Evolutionary conservation across 2,329 filamentous ascomycete genomes (phyloP), one percentile per base, ranked within the genome.

Genomic region (Elsinoe necatrix): DNA sequence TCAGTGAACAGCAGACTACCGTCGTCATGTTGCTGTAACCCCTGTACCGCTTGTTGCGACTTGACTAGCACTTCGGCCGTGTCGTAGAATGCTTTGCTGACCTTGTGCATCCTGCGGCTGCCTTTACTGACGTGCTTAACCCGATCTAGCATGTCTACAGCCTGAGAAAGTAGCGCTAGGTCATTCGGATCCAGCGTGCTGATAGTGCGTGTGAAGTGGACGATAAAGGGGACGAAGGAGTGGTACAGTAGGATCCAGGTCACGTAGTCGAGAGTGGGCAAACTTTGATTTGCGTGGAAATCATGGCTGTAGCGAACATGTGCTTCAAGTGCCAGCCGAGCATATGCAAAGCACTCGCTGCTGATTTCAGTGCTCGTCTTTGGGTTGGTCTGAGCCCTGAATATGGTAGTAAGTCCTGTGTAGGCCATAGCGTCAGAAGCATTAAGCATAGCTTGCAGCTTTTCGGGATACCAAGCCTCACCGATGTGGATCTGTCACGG

Each of bases 211-310:
- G 59, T 60, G 20, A 61, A 61, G 11, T 60, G 54, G 5, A 61
- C 51, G 2, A 58, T 56, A 12, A 58, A 61, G 0, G 60, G 60
- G 6, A 59, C 59, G 21, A 61, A 61, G 0, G 60, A 60, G 4
- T 55, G 55, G 37, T 59, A 61, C 3, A 61, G 52, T 9, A 61
- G 12, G 4, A 61, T 58, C 60, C 58, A 61, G 16, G 55, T 60
- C 1, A 61, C 60, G 16, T 60, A 61, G 20, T 56, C 60, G 54
- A 2, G 51, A 39, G 20, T 56, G 41, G 12, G 51, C 48, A 18
- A 14, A 25, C 21, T 41, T 37, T 18, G 31, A 37, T 23, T 42
- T 25, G 35, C 16, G 1, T 34, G 35, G 25, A 60, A 61, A 1
- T 60, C 51, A 1, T 56, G 54, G 25, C 58, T 59, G 39, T 55